Conservation (phyloP, 1,284 basidiomycete species). For the Mycena sp. region DNA sequence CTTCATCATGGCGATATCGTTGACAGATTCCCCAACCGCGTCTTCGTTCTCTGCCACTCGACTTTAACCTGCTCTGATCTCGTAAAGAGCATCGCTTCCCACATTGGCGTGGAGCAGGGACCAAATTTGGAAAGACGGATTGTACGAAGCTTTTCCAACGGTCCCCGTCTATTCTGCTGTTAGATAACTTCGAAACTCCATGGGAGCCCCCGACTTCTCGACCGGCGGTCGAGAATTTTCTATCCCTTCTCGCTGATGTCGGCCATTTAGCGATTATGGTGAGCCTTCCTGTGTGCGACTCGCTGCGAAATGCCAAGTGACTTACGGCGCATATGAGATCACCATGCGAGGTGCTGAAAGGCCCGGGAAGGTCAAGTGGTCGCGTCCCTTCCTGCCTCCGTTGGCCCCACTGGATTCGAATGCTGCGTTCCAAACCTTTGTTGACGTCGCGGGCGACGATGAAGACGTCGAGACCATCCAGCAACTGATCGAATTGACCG, state of each 20-base stretch:
- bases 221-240: conserved; percentile 34
- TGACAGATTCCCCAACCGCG: too few relatives aligned
- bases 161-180: too few relatives aligned
- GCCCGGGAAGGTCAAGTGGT: conserved; percentile 37
- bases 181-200: conserved; percentile 44
- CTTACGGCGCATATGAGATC: neutral
- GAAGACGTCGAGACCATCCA: neutral
- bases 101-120: too few relatives aligned
- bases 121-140: too few relatives aligned
- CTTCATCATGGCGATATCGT: too few relatives aligned
- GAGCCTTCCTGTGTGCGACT: neutral
- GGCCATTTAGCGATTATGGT: conserved; percentile 34
- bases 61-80: too few relatives aligned
- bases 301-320: too few relatives aligned
- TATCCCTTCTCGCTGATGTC: conserved; percentile 34
- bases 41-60: too few relatives aligned
- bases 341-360: conserved; percentile 45
- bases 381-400: conserved; percentile 32
- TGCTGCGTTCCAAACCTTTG: conserved; percentile 35
- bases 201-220: conserved; percentile 37
- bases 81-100: too few relatives aligned
- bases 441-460: conserved; percentile 25
- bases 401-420: conserved; percentile 35
- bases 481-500: neutral
- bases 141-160: too few relatives aligned